phyloP scores from a whole-genome alignment of 1,139 yeast genomes.

The Hyphopichia burtonii region DNA sequence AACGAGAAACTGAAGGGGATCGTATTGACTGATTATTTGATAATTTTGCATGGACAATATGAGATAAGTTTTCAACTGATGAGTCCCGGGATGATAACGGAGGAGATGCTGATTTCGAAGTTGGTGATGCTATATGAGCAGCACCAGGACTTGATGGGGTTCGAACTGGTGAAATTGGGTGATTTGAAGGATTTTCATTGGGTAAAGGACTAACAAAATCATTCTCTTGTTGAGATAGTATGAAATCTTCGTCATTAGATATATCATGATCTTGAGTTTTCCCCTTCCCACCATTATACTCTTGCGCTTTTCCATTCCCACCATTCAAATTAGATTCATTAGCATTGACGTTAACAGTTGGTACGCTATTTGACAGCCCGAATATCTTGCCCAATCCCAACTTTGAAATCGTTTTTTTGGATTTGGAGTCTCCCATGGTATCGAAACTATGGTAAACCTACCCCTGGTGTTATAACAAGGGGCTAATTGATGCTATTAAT shows the following conservation, averaged over 20 bases:
- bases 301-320: too few relatives aligned
- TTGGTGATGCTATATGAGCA: neutral
- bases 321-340: too few relatives aligned
- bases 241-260: constrained; percentile 12
- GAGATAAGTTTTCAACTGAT: constrained; percentile 2
- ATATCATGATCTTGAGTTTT: too few relatives aligned
- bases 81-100: neutral
- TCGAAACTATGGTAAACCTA: too few relatives aligned
- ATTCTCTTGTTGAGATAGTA: constrained; percentile 15
- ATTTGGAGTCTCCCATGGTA: constrained; percentile 28
- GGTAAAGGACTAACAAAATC: constrained; percentile 21
- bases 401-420: constrained; percentile 29
- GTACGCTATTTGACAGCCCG: constrained; percentile 28
- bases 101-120: neutral
- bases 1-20: constrained; percentile 5
- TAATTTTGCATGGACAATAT: neutral
- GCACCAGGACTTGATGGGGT: neutral
- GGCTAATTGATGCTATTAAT: too few relatives aligned
- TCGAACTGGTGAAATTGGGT: neutral
- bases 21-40: neutral
- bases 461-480: too few relatives aligned
- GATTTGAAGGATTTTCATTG: constrained; percentile 4
- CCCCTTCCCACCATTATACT: too few relatives aligned
- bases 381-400: constrained; percentile 36
- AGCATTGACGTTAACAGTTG: too few relatives aligned